Base-by-base conservation (phyloP, 768 basidiomycete genomes). In the Amanita jacksonii region DNA sequence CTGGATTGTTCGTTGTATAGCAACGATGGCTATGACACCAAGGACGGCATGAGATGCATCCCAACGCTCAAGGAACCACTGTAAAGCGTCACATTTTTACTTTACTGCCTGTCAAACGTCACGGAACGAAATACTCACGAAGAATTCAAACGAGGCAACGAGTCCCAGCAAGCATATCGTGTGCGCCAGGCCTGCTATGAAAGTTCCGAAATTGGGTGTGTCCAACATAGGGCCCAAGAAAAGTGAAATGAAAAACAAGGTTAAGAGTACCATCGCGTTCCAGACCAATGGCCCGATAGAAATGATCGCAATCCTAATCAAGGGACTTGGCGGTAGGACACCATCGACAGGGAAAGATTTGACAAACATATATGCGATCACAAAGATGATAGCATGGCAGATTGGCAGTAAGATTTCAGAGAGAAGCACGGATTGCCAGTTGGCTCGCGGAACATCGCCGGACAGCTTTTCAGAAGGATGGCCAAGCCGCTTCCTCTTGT, bases 51-150 rank as follows among this genome's bases (percentile, higher is more conserved):
- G 93, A 1, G 92, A 91, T n/a, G 85, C 79, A 56, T 97, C 81
- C 93, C 92, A 98, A 25, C 87, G 76, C 62, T 96, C 92, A 42
- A 96, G 75, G 77, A 91, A 90, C 92, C 92, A 96, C 84, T 93
- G 45, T 32, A 30, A 32, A 37, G 18, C 41, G 48, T 38, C 13
- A 20, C 33, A 51, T 44, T 51, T n/a, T n/a, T n/a, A n/a, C n/a
- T n/a, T n/a, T n/a, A n/a, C n/a, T n/a, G n/a, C n/a, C n/a, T n/a
- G n/a, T n/a, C n/a, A n/a, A n/a, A n/a, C n/a, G n/a, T n/a, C n/a
- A n/a, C n/a, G n/a, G n/a, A 43, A 39, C 2, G 20, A 3, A 25
- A 12, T 43, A 77, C 88, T 54, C 62, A 92, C 88, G 65, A 94
- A 84, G 71, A 99, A 89, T 63, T 98, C 94, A 54, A 98, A 98